Conservation (phyloP, 768 basidiomycete genomes). For the Sporobolomyces roseus region DNA sequence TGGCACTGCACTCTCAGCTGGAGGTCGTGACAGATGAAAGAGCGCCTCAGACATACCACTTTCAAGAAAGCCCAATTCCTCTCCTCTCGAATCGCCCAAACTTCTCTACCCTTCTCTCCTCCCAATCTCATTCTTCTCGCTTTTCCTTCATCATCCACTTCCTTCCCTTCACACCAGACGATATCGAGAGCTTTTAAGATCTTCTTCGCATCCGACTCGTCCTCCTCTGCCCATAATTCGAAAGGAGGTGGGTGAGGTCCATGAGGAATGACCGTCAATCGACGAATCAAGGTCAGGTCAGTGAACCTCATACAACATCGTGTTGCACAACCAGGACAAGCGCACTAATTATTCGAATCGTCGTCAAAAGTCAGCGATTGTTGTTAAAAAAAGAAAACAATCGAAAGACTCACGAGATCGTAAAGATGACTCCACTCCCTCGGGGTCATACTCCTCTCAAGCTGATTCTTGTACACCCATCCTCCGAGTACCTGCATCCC, state of each 20-base stretch:
- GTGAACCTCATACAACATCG: constrained; percentile 28
- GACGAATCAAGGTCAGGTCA: constrained; percentile 29
- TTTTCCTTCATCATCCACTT: constrained; percentile 16
- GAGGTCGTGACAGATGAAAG: no score
- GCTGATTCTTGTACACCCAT: constrained; percentile 38
- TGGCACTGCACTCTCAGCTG: no score
- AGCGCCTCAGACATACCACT: constrained; percentile 29
- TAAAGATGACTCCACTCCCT: constrained; percentile 40
- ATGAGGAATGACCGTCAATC: constrained; percentile 35
- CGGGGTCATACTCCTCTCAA: constrained; percentile 20
- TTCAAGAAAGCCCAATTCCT: constrained; percentile 40
- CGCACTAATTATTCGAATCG: constrained; percentile 17
- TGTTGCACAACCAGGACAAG: constrained; percentile 37
- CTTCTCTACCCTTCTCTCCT: constrained; percentile 12
- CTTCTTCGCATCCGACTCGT: constrained; percentile 31
- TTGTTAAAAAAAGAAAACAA: background rate
- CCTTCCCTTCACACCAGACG: constrained; percentile 36
- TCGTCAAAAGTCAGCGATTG: no score
- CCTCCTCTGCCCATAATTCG: constrained; percentile 33
- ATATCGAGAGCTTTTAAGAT: constrained; percentile 37
- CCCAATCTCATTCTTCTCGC: constrained; percentile 20
- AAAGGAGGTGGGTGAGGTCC: constrained; percentile 40
- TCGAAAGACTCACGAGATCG: constrained; percentile 28
- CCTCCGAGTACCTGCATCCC: constrained; percentile 41
- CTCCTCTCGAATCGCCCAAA: constrained; percentile 29